Base-by-base conservation (phyloP, 2,329 filamentous ascomycete species). In the Acarospora socialis region DNA sequence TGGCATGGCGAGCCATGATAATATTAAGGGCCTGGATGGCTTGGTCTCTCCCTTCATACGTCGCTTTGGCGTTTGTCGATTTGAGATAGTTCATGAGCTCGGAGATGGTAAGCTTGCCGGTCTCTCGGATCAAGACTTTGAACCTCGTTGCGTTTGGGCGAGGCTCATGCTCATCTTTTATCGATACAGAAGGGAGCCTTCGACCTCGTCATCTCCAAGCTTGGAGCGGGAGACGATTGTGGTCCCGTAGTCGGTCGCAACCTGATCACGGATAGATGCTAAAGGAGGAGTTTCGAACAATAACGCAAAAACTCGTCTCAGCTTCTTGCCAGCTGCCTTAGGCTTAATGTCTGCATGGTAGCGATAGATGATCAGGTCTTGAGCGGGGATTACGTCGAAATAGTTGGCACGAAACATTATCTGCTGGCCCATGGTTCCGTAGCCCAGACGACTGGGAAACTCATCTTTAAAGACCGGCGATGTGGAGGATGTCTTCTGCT, bases 1-100 rank as follows among this genome's bases (percentile, higher is more conserved):
- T 40, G 4, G 43, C 25, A 4, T 34, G 34, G 2, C 25, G 27
- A 7, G 28, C 29, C 22, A 45, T 25, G 17, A 41, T 33, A 9
- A 45, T 45, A 21, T 45, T 45, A 4, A 45, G 25, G 4, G 42
- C 38, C 27, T 44, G 40, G 2, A 43, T 25, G 6, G 40, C 23
- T 6, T 34, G 32, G 2, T 34, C 42, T 24, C 35, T 44, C 12
- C 28, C 34, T 4, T 34, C 23, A 17, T 28, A 40, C 4, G 8
- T 8, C 14, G 25, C 7, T n/a, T 10, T 21, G 14, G 28, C 29
- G 22, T 27, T 35, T 3, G 36, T 28, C n/a, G n/a, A n/a, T n/a
- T n/a, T n/a, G n/a, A n/a, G n/a, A n/a, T n/a, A n/a, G 40, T 35
- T 5, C 30, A 27, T 5, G 32, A 36, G 6, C 33, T 28, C 17